Conservation (phyloP, 495 filamentous ascomycete species). For the Xylaria acuta region DNA sequence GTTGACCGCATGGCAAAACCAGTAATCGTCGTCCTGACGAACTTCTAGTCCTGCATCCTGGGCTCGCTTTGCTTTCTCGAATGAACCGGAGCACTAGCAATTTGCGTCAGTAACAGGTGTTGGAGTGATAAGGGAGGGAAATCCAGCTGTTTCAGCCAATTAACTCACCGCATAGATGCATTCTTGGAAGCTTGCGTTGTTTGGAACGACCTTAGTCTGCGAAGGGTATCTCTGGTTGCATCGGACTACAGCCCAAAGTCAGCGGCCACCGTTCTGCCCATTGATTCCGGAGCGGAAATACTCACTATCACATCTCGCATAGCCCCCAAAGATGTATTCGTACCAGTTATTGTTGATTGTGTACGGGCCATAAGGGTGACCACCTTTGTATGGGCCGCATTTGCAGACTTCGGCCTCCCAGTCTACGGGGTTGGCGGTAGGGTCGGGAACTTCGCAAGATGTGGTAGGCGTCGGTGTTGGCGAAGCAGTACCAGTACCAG, state of each 20-base stretch:
- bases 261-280: not conserved
- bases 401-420: slow-evolving; percentile 8
- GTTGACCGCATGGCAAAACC: slow-evolving; percentile 11
- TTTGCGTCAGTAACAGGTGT: not conserved
- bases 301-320: not conserved
- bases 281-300: not conserved
- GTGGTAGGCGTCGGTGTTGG: not conserved
- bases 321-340: not conserved
- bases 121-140: not conserved
- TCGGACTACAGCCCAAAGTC: not conserved
- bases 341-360: slow-evolving; percentile 8
- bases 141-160: not conserved
- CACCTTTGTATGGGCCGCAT: not conserved
- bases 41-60: not conserved
- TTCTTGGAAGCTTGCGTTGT: not conserved
- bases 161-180: not conserved
- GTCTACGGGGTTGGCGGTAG: not conserved
- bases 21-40: slow-evolving; percentile 4
- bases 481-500: not conserved
- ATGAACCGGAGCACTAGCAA: not conserved
- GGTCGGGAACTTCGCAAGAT: slow-evolving; percentile 3
- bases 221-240: slow-evolving; percentile 4
- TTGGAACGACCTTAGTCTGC: not conserved
- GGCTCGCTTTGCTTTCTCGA: slow-evolving; percentile 5
- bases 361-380: not conserved